phyloP scores from a whole-genome alignment of 1,139 yeast genomes.

The Geotrichum restrictum region DNA sequence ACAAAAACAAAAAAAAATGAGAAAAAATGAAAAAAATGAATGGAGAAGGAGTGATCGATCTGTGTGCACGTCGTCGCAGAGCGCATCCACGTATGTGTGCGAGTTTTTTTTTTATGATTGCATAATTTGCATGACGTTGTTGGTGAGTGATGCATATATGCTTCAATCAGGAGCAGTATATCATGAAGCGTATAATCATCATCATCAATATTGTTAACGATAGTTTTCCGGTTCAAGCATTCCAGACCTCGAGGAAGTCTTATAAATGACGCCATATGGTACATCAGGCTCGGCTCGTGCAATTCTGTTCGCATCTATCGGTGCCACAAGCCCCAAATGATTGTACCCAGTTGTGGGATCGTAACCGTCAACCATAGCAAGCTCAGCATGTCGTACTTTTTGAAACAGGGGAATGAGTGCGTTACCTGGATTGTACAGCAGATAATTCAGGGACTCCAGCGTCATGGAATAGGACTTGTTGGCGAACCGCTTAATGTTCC shows the following conservation, averaged over 20 bases:
- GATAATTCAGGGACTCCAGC: conserved; percentile 18
- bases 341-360: conserved; percentile 22
- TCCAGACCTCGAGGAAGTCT: conserved; percentile 12
- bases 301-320: conserved; percentile 19
- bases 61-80: too few species aligned
- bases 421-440: conserved; percentile 19
- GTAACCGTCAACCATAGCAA: conserved; percentile 21
- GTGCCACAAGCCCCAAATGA: conserved; percentile 21
- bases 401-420: conserved; percentile 21
- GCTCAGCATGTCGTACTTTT: conserved; percentile 17
- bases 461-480: conserved; percentile 18
- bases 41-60: too few species aligned
- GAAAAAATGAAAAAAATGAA: too few species aligned
- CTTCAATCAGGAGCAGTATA: too few species aligned
- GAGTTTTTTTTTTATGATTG: background rate
- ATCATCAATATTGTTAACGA: too few species aligned
- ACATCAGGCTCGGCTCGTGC: conserved; percentile 21
- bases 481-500: conserved; percentile 18
- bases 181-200: too few species aligned
- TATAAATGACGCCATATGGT: conserved; percentile 20
- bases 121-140: background rate
- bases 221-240: conserved; percentile 12
- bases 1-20: too few species aligned
- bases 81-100: too few species aligned
- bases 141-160: too few species aligned